These are phyloP conservation scores for Pichiaceae sp. DNA, from an alignment of 1,139 yeast species.

Conservation along the genomic window DNA sequence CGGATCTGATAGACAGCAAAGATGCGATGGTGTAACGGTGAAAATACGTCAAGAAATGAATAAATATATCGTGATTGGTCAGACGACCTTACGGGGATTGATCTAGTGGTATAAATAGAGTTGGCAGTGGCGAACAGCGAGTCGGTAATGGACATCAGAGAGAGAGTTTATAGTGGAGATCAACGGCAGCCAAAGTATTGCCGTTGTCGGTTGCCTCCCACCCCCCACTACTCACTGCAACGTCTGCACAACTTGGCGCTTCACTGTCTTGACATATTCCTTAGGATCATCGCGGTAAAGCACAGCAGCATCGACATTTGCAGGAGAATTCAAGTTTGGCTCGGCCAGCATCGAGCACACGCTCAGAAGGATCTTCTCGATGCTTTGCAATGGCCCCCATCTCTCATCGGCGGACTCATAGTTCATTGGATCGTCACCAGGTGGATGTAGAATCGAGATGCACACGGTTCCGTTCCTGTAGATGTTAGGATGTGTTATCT, in stretches of 20 bases:
- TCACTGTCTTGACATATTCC: constrained; percentile 58
- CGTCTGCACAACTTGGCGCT: constrained; percentile 55
- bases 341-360: constrained; percentile 96
- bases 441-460: constrained; percentile 87
- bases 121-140: too few relatives aligned
- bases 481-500: constrained; percentile 86
- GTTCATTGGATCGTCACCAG: constrained; percentile 95
- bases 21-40: too few relatives aligned
- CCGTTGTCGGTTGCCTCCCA: too few relatives aligned
- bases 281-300: constrained; percentile 81
- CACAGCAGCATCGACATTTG: constrained; percentile 93
- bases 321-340: constrained; percentile 95
- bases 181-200: too few relatives aligned
- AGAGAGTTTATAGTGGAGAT: too few relatives aligned
- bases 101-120: too few relatives aligned
- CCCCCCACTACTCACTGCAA: constrained; percentile 33
- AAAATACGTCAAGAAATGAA: too few relatives aligned
- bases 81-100: too few relatives aligned
- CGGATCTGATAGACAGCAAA: too few relatives aligned
- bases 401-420: constrained; percentile 93
- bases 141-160: too few relatives aligned
- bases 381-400: constrained; percentile 97
- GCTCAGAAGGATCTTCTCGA: constrained; percentile 85
- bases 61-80: too few relatives aligned
- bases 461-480: constrained; percentile 94